Conservation (phyloP, 192 early-diverging fungal species). For the Jimgerdemannia lactiflua region DNA sequence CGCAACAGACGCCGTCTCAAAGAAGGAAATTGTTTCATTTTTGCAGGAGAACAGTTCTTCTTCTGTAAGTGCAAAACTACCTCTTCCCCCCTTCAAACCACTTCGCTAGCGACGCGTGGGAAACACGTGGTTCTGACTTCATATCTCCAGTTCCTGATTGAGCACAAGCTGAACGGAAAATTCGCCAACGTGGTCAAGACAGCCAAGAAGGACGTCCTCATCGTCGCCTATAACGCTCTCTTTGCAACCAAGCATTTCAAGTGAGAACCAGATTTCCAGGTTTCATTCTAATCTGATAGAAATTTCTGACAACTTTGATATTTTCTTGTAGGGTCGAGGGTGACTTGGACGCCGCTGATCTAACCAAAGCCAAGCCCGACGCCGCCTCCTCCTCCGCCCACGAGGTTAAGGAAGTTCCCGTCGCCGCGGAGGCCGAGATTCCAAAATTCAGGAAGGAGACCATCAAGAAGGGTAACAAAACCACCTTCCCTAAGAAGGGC, state of each 20-base stretch:
- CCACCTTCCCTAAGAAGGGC: constrained; percentile 58
- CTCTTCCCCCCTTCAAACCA: not conserved
- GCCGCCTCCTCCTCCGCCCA: constrained; percentile 25
- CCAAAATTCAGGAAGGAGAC: constrained; percentile 65
- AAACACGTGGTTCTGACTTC: not conserved
- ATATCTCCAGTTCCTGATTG: constrained; percentile 47
- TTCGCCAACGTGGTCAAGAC: constrained; percentile 63
- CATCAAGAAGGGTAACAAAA: constrained; percentile 62
- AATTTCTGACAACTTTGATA: not conserved
- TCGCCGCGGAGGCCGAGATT: constrained; percentile 32
- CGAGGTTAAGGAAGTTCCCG: constrained; percentile 23
- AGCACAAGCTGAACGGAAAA: constrained; percentile 72
- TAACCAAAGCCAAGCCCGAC: constrained; percentile 30
- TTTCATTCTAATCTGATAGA: not conserved
- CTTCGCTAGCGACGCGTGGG: not conserved
- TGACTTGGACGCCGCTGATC: constrained; percentile 16
- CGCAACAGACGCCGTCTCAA: constrained; percentile 59
- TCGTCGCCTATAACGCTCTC: constrained; percentile 59
- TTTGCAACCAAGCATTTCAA: constrained; percentile 60
- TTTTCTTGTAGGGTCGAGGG: constrained; percentile 8
- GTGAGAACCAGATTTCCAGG: constrained; percentile 3
- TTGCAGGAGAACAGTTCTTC: constrained; percentile 62
- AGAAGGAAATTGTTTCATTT: constrained; percentile 68
- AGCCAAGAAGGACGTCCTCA: constrained; percentile 61
- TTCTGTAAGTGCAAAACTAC: constrained; percentile 19